A percentile compares a stretch with the other conserved stretches of the same genome.
Conservation (phyloP, 176 grass and related monocot species). For the Oryza glaberrima region DNA sequence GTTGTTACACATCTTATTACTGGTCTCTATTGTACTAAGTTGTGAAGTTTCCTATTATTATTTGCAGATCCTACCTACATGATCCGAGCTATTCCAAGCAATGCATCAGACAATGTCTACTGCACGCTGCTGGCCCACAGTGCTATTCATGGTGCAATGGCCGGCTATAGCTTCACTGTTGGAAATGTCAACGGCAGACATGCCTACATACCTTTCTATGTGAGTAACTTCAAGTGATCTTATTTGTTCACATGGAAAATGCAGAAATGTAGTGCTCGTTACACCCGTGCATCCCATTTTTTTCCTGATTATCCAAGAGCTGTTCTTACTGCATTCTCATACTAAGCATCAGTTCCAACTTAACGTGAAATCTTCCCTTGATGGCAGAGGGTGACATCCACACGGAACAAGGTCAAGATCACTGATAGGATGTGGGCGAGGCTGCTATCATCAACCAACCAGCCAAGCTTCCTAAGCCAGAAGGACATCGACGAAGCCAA, state of each 20-base stretch:
- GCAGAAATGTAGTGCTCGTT: neutral
- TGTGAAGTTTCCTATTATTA: conserved; percentile 35
- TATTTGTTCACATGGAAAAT: neutral
- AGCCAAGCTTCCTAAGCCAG: conserved; percentile 75
- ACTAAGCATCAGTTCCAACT: neutral
- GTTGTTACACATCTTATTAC: conserved; percentile 12
- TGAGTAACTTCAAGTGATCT: conserved; percentile 52
- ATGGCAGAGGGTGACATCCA: conserved; percentile 74
- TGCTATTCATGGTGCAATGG: conserved; percentile 95
- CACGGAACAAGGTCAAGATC: conserved; percentile 69
- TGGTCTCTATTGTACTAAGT: neutral
- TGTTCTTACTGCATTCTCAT: neutral
- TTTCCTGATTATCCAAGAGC: neutral
- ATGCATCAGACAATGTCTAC: conserved; percentile 96
- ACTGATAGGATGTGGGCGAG: conserved; percentile 84
- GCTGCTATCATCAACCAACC: conserved; percentile 76
- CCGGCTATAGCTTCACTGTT: conserved; percentile 90
- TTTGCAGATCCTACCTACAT: conserved; percentile 96
- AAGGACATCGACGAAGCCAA: conserved; percentile 61
- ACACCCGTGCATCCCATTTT: neutral
- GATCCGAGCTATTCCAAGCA: conserved; percentile 95
- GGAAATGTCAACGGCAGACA: conserved; percentile 88
- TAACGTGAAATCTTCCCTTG: conserved; percentile 2
- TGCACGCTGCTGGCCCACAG: conserved; percentile 90
- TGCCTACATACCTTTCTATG: conserved; percentile 89